Percentiles rank a stretch among this genome's conserved stretches.
Conservation (phyloP, 2,329 filamentous ascomycete species). For the Stemphylium vesicarium region DNA sequence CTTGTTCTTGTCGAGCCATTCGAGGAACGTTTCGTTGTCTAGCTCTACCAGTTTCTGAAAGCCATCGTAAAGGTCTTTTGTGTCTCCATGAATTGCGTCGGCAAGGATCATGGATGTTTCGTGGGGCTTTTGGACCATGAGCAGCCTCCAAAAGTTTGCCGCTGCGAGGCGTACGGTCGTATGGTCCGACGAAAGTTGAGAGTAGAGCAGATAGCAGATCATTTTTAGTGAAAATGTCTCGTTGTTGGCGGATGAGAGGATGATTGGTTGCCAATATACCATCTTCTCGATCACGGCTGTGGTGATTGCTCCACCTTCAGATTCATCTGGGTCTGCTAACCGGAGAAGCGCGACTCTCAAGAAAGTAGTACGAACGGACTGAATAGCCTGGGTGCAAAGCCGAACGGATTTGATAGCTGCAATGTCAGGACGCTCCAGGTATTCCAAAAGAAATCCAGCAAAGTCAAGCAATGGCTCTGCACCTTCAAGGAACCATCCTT, state of each 20-base stretch:
- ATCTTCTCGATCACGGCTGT: conserved; percentile 81
- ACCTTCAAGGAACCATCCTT: conserved; percentile 95
- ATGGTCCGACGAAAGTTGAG: conserved; percentile 77
- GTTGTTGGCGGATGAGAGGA: conserved; percentile 76
- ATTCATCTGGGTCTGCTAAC: conserved; percentile 81
- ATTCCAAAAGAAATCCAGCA: conserved; percentile 82
- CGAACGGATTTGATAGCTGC: conserved; percentile 82
- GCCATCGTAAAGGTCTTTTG: conserved; percentile 72
- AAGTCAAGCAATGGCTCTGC: conserved; percentile 86
- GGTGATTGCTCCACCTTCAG: conserved; percentile 66
- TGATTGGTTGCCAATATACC: conserved; percentile 93
- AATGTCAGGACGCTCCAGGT: conserved; percentile 84
- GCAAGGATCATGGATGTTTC: conserved; percentile 78
- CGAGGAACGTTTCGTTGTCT: conserved; percentile 85
- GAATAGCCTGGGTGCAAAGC: conserved; percentile 85
- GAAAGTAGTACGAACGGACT: conserved; percentile 76
- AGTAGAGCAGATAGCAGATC: conserved; percentile 91
- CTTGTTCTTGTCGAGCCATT: conserved; percentile 85
- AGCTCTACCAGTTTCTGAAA: conserved; percentile 86
- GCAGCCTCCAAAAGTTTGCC: conserved; percentile 85
- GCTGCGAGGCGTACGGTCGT: conserved; percentile 74
- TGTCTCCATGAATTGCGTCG: conserved; percentile 72
- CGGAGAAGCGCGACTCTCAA: conserved; percentile 79
- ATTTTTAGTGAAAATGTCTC: conserved; percentile 85
- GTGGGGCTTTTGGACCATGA: conserved; percentile 89